A percentile compares a stretch with the other conserved stretches of the same genome.
phyloP scores from a whole-genome alignment of 1,284 basidiomycete genomes.

The Schizophyllum commune region DNA sequence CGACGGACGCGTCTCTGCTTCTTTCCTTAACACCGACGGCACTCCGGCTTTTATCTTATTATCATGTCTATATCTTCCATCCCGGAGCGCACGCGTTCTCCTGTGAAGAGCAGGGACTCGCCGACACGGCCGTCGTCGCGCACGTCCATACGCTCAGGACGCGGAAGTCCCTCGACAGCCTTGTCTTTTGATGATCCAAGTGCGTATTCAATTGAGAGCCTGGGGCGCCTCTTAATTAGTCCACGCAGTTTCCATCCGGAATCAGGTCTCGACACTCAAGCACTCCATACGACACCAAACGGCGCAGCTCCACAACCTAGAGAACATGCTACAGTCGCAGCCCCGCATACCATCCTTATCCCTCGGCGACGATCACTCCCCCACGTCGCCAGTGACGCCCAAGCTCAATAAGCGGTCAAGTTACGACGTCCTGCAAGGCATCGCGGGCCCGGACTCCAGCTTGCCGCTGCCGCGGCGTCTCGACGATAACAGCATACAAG shows the following conservation, averaged over 20 bases:
- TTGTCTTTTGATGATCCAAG: constrained; percentile 50
- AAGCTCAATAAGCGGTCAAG: constrained; percentile 55
- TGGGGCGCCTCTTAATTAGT: constrained; percentile 7
- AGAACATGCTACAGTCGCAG: constrained; percentile 54
- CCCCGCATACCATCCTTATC: constrained; percentile 38
- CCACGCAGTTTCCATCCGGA: constrained; percentile 53
- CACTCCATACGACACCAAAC: constrained; percentile 72
- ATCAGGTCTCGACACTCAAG: constrained; percentile 67
- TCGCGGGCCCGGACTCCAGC: constrained; percentile 67
- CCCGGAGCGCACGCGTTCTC: neutral
- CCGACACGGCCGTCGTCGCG: constrained; percentile 54
- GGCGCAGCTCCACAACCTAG: constrained; percentile 60
- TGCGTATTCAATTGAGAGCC: constrained; percentile 20
- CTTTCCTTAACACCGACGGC: neutral
- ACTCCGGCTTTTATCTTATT: neutral
- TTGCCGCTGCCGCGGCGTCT: constrained; percentile 55
- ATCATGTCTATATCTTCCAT: neutral
- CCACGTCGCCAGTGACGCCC: constrained; percentile 25
- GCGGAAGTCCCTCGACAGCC: constrained; percentile 43
- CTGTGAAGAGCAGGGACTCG: constrained; percentile 22
- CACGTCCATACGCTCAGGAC: constrained; percentile 39
- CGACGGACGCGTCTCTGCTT: neutral
- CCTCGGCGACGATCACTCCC: constrained; percentile 18
- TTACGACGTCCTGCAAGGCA: constrained; percentile 59
- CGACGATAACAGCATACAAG: constrained; percentile 51